A percentile compares a stretch with the other conserved stretches of the same genome.
Evolutionary conservation across 108 stramenopile species (phyloP).

Genomic region (Skeletonema menzelii): DNA sequence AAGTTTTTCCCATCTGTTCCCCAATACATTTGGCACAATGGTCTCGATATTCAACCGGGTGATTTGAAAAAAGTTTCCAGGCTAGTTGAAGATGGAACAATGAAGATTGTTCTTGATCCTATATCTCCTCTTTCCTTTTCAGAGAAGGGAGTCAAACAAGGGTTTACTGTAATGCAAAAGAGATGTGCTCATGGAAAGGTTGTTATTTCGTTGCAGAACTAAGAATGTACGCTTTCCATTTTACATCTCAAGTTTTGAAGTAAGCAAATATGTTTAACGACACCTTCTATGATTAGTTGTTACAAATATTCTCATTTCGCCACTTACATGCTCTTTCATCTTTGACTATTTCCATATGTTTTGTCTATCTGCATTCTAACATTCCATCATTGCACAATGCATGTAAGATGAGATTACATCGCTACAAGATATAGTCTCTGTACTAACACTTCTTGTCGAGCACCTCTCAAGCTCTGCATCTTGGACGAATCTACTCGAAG

Average conservation of each 20-base stretch:
- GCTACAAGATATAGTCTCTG: slow-evolving; percentile 11
- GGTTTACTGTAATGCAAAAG: slow-evolving; percentile 52
- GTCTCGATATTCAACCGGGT: slow-evolving; percentile 30
- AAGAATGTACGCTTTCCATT: neutral
- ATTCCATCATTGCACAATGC: slow-evolving; percentile 12
- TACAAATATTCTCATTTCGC: too few species aligned
- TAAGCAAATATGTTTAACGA: too few species aligned
- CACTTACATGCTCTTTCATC: too few species aligned
- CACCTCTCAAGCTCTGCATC: slow-evolving; percentile 49
- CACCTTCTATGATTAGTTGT: too few species aligned
- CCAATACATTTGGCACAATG: slow-evolving; percentile 14
- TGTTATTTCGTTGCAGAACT: slow-evolving; percentile 28
- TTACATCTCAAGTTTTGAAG: too few species aligned
- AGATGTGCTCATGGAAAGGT: slow-evolving; percentile 73
- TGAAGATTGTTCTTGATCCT: slow-evolving; percentile 67
- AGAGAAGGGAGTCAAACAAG: slow-evolving; percentile 63
- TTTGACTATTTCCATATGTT: too few species aligned
- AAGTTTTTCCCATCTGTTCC: slow-evolving; percentile 22
- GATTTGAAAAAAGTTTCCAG: slow-evolving; percentile 24
- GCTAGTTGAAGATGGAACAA: slow-evolving; percentile 48
- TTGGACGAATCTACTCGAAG: slow-evolving; percentile 63
- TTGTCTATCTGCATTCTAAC: neutral
- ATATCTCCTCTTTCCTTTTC: slow-evolving; percentile 68
- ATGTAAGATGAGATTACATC: slow-evolving; percentile 3
- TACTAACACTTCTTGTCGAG: neutral